Evolutionary conservation across 768 basidiomycete genomes (phyloP), one percentile per base, ranked within the genome.

Genomic region (Rhodocollybia butyracea): DNA sequence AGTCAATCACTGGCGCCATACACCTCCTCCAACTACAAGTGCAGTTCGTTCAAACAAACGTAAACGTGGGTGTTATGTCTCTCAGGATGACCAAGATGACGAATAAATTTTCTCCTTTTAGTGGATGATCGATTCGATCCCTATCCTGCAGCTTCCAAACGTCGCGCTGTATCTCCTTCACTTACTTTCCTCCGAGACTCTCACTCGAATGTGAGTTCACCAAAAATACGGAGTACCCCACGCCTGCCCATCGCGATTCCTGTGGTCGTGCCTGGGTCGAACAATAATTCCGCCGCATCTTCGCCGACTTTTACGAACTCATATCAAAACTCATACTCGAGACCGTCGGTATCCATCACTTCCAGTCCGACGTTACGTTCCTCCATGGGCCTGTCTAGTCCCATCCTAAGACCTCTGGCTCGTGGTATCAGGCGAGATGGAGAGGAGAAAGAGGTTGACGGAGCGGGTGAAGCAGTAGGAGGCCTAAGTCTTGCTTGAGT

Each of bases 51-150:
- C 84, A 15, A 91, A 86, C 64, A 92, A 92, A 68, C 84, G 90
- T 46, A 92, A 92, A 81, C 69, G 90, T 89, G 64, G 63, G 80
- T 70, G 46, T 45, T 38, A 7, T 24, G 19, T 22, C 7, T 41
- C n/a, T 21, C n/a, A 22, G 43, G 30, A 36, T 13, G 26, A 19
- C 46, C 13, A 34, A 51, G 19, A 29, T 46, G 22, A 21, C 36
- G 17, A 36, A 3, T 32, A 36, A 15, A 48, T 2, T 40, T 51
- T 26, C 15, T 41, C 15, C n/a, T 41, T 47, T 8, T 61, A 90
- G 89, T 89, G 59, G 90, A 91, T 54, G 90, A 92, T 66, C 84
- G 90, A 10, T 92, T 88, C 66, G 90, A 92, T 66, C 90, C 90
- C 46, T 92, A 92, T 69, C 85, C 87, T 30, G 83, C 80, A 41